phyloP scores from a whole-genome alignment of 1,284 basidiomycete genomes.

The Trametes polyzona region DNA sequence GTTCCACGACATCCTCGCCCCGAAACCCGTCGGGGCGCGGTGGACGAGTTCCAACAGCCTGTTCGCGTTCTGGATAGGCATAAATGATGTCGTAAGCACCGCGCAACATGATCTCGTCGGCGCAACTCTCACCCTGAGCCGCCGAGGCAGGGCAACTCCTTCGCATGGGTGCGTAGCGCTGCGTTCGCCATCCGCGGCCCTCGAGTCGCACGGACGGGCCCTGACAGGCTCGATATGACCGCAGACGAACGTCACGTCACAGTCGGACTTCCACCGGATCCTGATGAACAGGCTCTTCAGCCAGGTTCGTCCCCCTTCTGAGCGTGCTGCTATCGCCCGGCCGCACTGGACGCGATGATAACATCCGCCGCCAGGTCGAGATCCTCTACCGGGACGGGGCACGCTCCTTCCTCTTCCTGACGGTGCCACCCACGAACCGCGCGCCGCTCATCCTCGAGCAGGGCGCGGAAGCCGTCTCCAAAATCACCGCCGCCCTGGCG shows the following conservation, averaged over 20 bases:
- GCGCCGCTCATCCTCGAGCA: conserved; percentile 58
- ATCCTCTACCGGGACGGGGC: conserved; percentile 57
- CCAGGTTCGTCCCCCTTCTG: conserved; percentile 43
- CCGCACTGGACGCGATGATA: conserved; percentile 4
- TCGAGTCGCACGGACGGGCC: neutral
- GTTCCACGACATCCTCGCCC: conserved; percentile 55
- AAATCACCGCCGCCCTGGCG: conserved; percentile 46
- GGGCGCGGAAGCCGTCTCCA: conserved; percentile 42
- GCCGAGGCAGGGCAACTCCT: conserved; percentile 51
- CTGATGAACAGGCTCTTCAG: conserved; percentile 60
- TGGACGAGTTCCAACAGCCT: conserved; percentile 61
- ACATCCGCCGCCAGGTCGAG: conserved; percentile 46
- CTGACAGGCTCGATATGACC: conserved; percentile 12
- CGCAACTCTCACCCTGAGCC: conserved; percentile 8
- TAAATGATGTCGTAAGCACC: conserved; percentile 57
- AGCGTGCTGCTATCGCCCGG: neutral
- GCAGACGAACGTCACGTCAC: conserved; percentile 58
- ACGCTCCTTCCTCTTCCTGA: conserved; percentile 67
- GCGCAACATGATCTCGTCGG: neutral
- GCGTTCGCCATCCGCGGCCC: neutral
- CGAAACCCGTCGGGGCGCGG: conserved; percentile 51
- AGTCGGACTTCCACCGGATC: conserved; percentile 50
- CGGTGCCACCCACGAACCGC: conserved; percentile 66
- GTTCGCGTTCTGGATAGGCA: conserved; percentile 69
- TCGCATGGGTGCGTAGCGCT: conserved; percentile 47